Percentiles rank a stretch among this genome's conserved stretches.
Evolutionary conservation across 140 eudicot species (phyloP).

Genomic region (Eryngium alpinum): DNA sequence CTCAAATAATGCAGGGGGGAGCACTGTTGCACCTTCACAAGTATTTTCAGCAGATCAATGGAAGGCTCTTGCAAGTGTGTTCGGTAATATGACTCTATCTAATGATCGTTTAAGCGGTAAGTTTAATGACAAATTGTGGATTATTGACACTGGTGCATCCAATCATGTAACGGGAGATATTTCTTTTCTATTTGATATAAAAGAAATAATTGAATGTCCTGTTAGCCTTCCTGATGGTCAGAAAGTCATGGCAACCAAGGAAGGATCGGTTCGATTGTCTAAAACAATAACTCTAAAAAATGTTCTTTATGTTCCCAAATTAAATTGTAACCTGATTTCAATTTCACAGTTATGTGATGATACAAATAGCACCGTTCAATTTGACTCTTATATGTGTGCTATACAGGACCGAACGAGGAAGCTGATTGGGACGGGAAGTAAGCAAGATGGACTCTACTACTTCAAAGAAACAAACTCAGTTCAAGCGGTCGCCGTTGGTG

Average conservation of each 20-base stretch:
- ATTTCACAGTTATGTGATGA: neutral
- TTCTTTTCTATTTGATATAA: neutral
- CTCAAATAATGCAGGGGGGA: too few species aligned
- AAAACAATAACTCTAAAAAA: neutral
- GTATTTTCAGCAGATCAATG: too few species aligned
- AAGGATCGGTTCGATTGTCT: neutral
- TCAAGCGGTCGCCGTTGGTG: neutral
- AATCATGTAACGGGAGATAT: neutral
- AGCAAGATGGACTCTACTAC: neutral
- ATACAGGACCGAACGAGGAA: constrained; percentile 17
- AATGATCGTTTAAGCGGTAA: too few species aligned
- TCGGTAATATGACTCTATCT: too few species aligned
- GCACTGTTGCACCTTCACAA: too few species aligned
- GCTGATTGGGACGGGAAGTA: constrained; percentile 10
- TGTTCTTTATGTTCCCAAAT: neutral
- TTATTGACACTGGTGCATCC: neutral
- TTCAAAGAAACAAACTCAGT: neutral
- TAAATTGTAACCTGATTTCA: neutral
- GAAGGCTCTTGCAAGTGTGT: too few species aligned
- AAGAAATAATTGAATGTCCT: neutral
- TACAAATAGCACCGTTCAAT: neutral
- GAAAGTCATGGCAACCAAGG: neutral
- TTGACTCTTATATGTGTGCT: neutral
- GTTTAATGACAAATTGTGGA: too few species aligned
- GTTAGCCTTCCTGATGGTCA: neutral